Conservation (phyloP, 2,329 filamentous ascomycete genomes). For the Xylariaceae sp. region DNA sequence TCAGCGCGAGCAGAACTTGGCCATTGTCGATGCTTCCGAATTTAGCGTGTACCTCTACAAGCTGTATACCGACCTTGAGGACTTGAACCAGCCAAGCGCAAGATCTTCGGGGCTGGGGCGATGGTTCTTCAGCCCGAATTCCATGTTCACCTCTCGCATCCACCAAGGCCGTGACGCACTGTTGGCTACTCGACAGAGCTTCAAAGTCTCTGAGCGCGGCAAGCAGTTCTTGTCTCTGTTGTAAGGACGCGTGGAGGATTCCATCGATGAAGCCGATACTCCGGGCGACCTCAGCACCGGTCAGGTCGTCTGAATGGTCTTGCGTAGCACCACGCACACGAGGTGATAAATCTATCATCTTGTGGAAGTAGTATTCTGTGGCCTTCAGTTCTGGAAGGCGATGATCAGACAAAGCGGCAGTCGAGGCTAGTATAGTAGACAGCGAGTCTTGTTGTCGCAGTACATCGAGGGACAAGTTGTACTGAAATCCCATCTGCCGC, state of each 20-base stretch:
- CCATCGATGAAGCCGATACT: constrained; percentile 85
- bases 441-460: constrained; percentile 67
- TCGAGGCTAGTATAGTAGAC: constrained; percentile 59
- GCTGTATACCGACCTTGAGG: constrained; percentile 51
- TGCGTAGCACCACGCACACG: constrained; percentile 58
- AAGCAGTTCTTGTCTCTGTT: constrained; percentile 49
- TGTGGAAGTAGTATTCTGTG: constrained; percentile 70
- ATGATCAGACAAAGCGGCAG: constrained; percentile 31
- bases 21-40: constrained; percentile 48
- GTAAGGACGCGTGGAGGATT: constrained; percentile 58
- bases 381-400: constrained; percentile 26
- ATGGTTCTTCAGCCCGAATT: constrained; percentile 12
- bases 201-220: constrained; percentile 29
- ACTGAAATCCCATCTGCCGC: constrained; percentile 81
- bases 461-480: constrained; percentile 68
- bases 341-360: constrained; percentile 65
- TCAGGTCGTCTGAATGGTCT: constrained; percentile 80
- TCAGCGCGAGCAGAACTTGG: constrained; percentile 36
- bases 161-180: constrained; percentile 29
- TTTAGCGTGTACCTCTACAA: constrained; percentile 60
- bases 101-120: constrained; percentile 20
- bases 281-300: constrained; percentile 67
- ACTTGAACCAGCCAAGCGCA: constrained; percentile 61
- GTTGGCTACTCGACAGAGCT: constrained; percentile 30
- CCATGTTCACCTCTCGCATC: constrained; percentile 11